These are phyloP conservation scores for Celoporthe dispersa DNA, from an alignment of 2,329 filamentous ascomycete genomes.

Conservation along the genomic window DNA sequence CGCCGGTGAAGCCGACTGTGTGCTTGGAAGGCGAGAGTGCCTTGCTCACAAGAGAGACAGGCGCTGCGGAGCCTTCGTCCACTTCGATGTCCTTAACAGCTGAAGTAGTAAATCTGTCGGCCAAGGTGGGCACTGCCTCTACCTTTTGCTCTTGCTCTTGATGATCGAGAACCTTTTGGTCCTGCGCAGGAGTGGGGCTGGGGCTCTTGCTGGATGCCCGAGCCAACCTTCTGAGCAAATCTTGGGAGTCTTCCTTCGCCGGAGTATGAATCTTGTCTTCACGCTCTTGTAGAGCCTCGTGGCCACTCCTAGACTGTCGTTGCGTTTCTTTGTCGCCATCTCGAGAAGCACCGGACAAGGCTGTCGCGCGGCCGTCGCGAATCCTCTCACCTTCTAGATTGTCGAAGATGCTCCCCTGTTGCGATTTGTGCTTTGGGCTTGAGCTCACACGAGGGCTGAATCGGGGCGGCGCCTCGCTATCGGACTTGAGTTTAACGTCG, in stretches of 20 bases:
- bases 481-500: slow-evolving; percentile 41
- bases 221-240: slow-evolving; percentile 55
- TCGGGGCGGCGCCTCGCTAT: slow-evolving; percentile 33
- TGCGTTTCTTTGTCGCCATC: slow-evolving; percentile 18
- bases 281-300: slow-evolving; percentile 23
- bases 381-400: slow-evolving; percentile 40
- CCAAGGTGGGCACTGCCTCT: slow-evolving; percentile 14
- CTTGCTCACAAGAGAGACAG: slow-evolving; percentile 10
- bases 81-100: slow-evolving; percentile 13
- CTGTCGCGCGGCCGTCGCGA: slow-evolving; percentile 47
- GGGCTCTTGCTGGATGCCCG: slow-evolving; percentile 47
- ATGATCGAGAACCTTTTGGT: slow-evolving; percentile 33
- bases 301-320: slow-evolving; percentile 19
- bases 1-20: slow-evolving; percentile 52
- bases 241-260: slow-evolving; percentile 48
- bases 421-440: slow-evolving; percentile 26
- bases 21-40: slow-evolving; percentile 37
- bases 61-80: not conserved
- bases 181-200: slow-evolving; percentile 43
- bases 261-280: slow-evolving; percentile 33
- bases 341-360: slow-evolving; percentile 38
- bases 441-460: slow-evolving; percentile 22
- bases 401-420: slow-evolving; percentile 4
- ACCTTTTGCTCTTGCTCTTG: slow-evolving; percentile 27
- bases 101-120: not conserved